Conservation (phyloP, 1,284 basidiomycete genomes). For the Irpex rosettiformis region DNA sequence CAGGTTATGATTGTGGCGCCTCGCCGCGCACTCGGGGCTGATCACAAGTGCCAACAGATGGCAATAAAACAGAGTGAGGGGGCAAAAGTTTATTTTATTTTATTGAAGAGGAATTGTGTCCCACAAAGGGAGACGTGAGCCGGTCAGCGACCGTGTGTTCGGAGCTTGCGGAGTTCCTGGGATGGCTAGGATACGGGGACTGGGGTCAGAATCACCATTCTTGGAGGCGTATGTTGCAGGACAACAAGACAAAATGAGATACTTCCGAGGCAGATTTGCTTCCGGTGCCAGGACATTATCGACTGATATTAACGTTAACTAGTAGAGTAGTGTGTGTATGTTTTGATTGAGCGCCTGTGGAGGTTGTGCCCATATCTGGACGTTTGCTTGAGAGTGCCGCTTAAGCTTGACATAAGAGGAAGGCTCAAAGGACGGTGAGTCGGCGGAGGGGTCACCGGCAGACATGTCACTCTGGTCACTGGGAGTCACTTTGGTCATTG, state of each 20-base stretch:
- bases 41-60: background rate
- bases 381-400: conserved; percentile 10
- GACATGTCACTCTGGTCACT: too few species aligned
- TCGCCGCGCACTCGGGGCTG: background rate
- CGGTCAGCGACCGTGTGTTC: background rate
- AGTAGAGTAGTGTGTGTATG: too few species aligned
- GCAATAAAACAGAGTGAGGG: background rate
- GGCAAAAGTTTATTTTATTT: background rate
- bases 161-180: background rate
- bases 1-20: background rate
- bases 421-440: conserved; percentile 15
- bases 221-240: background rate
- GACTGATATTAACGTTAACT: too few species aligned
- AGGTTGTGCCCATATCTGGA: conserved; percentile 14
- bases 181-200: conserved; percentile 4
- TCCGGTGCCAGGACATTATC: conserved; percentile 15
- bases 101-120: too few species aligned
- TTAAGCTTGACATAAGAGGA: conserved; percentile 9
- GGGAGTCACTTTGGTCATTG: too few species aligned
- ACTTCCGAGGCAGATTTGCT: conserved; percentile 16
- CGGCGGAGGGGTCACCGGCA: background rate
- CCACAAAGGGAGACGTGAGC: background rate
- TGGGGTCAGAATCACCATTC: conserved; percentile 10
- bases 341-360: too few species aligned
- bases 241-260: background rate